Base-by-base conservation (phyloP, 78 protist species). In the Planoprotostelium fungivorum region DNA sequence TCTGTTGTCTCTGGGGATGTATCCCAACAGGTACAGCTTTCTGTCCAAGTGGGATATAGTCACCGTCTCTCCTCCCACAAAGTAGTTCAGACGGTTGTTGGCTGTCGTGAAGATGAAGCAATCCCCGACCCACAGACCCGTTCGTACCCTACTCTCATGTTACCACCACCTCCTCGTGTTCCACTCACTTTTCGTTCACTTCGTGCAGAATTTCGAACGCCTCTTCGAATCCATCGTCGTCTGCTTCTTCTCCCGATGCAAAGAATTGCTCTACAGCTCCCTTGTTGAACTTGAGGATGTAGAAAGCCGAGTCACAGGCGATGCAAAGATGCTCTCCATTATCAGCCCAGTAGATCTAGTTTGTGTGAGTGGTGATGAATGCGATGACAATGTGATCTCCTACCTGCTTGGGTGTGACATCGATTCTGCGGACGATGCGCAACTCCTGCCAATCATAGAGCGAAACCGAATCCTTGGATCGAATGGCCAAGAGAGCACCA, bases 381-480 rank as follows among this genome's bases (percentile, higher is more conserved):
- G 23, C 31, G 35, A 37, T 28, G 36, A 73, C n/a, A 34, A 1
- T 35, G 35, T 0, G 0, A 34, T 29, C 25, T 37, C 91, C 0
- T 85, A 98, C 98, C 35, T 92, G n/a, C 87, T 92, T 95, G 36
- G 98, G 97, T 34, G 35, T 38, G 29, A 92, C 97, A 37, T 98
- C 99, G 87, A 99, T 98, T 36, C 97, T 91, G 0, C 99, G 95
- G 28, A 98, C 93, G 16, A 97, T 90, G 35, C 91, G 88, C 63
- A 90, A 38, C 38, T 89, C 83, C 35, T 96, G 97, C 99, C 99
- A 99, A 94, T 97, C 99, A 91, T 96, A 98, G 95, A 99, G 97
- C 88, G 86, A 86, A 51, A 97, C 38, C 38, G 87, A 91, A 51
- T 88, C 91, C 51, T 86, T 36, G 28, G 95, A 38, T 31, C 95